Percentiles rank a stretch among this genome's conserved stretches.
These are phyloP conservation scores for Fusarium staphyleae DNA, from an alignment of 2,329 filamentous ascomycete species.

Conservation along the genomic window DNA sequence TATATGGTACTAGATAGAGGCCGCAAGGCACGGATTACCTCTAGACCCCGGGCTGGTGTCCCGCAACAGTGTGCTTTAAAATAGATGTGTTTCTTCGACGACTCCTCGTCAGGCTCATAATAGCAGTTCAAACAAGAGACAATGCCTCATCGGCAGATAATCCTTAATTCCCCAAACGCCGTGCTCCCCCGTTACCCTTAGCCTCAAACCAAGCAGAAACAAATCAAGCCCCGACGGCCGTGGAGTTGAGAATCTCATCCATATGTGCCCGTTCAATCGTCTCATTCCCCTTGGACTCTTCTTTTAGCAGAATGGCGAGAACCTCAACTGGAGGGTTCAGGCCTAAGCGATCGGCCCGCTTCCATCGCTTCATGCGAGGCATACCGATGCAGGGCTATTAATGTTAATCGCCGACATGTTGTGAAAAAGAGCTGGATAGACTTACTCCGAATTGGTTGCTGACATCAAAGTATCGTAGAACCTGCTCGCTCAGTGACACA, in stretches of 20 bases:
- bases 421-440: constrained; percentile 36
- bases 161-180: constrained; percentile 31
- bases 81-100: constrained; percentile 28
- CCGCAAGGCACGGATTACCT: constrained; percentile 13
- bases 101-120: constrained; percentile 17
- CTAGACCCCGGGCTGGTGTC: constrained; percentile 14
- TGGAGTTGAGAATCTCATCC: constrained; percentile 68
- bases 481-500: constrained; percentile 78
- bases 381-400: constrained; percentile 86
- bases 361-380: constrained; percentile 82
- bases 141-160: constrained; percentile 29
- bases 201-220: constrained; percentile 6
- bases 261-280: constrained; percentile 74
- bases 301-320: constrained; percentile 80
- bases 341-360: constrained; percentile 80
- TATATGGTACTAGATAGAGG: constrained; percentile 79
- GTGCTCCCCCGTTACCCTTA: constrained; percentile 27
- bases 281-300: constrained; percentile 64
- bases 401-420: constrained; percentile 18
- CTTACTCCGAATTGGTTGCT: constrained; percentile 90
- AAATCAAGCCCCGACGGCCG: constrained; percentile 49
- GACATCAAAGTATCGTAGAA: constrained; percentile 90
- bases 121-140: constrained; percentile 26
- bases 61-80: constrained; percentile 14
- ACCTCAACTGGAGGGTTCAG: constrained; percentile 92